Evolutionary conservation across 768 basidiomycete genomes (phyloP).

Genomic region (Auriscalpium vulgare): DNA sequence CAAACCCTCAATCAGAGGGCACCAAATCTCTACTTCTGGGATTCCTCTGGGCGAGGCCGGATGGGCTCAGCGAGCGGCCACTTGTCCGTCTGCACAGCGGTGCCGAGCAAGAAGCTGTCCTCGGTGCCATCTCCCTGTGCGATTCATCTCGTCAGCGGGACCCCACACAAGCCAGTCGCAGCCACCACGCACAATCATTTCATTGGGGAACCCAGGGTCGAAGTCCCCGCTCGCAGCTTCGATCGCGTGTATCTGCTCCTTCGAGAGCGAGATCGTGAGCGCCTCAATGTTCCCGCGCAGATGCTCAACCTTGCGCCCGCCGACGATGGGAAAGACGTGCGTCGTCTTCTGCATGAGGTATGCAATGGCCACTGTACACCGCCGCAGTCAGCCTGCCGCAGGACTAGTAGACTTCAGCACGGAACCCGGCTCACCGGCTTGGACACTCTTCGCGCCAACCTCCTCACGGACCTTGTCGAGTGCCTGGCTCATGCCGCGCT

Average conservation of each 20-base stretch:
- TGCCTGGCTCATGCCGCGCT: constrained; percentile 7
- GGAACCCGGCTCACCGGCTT: background rate
- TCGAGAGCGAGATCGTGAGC: constrained; percentile 30
- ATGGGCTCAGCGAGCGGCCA: background rate
- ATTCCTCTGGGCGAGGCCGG: background rate
- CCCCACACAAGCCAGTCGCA: background rate
- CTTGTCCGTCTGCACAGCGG: background rate
- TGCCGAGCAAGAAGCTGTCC: background rate
- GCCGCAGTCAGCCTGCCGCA: background rate
- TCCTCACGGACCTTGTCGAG: constrained; percentile 20
- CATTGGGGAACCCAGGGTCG: constrained; percentile 32
- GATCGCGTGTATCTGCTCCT: constrained; percentile 33
- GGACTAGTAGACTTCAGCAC: background rate
- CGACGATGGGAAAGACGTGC: constrained; percentile 39
- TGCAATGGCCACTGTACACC: constrained; percentile 31
- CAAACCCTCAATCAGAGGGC: too few relatives aligned
- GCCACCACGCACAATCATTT: constrained; percentile 15
- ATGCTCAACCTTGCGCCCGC: constrained; percentile 38
- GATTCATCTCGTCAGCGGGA: background rate
- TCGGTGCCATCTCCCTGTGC: background rate
- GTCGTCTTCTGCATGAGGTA: constrained; percentile 41
- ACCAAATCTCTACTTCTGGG: too few relatives aligned
- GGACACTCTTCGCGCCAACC: constrained; percentile 26
- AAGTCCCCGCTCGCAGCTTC: constrained; percentile 31
- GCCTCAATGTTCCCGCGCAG: constrained; percentile 39